phyloP scores from a whole-genome alignment of 768 basidiomycete genomes.

The Boletellus ananiceps region DNA sequence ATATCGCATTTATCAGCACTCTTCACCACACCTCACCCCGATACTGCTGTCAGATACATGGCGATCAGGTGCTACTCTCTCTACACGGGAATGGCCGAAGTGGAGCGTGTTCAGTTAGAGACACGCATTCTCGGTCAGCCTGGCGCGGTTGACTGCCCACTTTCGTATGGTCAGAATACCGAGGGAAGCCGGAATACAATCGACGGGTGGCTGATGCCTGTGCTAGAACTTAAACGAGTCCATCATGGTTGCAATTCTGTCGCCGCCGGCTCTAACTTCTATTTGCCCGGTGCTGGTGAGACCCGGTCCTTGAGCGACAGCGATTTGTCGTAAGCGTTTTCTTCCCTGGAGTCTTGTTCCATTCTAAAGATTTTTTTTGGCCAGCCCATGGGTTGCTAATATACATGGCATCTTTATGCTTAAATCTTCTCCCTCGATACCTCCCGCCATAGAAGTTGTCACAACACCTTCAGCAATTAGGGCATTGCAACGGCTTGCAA shows the following conservation, averaged over 20 bases:
- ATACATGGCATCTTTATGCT: slow-evolving; percentile 66
- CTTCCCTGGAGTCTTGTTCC: not conserved
- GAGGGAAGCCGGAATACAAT: slow-evolving; percentile 43
- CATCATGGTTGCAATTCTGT: slow-evolving; percentile 46
- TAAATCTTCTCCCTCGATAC: slow-evolving; percentile 36
- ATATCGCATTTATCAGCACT: slow-evolving; percentile 39
- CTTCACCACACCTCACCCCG: slow-evolving; percentile 49
- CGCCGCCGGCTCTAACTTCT: slow-evolving; percentile 44
- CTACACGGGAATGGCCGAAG: slow-evolving; percentile 76
- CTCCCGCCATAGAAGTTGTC: slow-evolving; percentile 43
- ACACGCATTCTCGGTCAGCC: slow-evolving; percentile 53
- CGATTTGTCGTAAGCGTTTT: slow-evolving; percentile 51
- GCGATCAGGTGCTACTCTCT: slow-evolving; percentile 76
- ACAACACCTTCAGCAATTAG: slow-evolving; percentile 55
- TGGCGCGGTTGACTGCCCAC: slow-evolving; percentile 54
- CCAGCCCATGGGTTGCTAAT: slow-evolving; percentile 53
- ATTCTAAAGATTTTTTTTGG: slow-evolving; percentile 12
- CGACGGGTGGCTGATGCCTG: slow-evolving; percentile 83
- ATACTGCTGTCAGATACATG: slow-evolving; percentile 60
- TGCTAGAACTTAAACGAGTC: slow-evolving; percentile 62
- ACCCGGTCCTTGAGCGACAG: slow-evolving; percentile 35
- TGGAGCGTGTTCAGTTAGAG: slow-evolving; percentile 65
- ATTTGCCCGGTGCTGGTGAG: slow-evolving; percentile 34
- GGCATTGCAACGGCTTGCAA: slow-evolving; percentile 59
- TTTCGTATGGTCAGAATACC: slow-evolving; percentile 50